These are phyloP conservation scores for Dioszegia aurantiaca DNA, from an alignment of 768 basidiomycete genomes.

Conservation along the genomic window DNA sequence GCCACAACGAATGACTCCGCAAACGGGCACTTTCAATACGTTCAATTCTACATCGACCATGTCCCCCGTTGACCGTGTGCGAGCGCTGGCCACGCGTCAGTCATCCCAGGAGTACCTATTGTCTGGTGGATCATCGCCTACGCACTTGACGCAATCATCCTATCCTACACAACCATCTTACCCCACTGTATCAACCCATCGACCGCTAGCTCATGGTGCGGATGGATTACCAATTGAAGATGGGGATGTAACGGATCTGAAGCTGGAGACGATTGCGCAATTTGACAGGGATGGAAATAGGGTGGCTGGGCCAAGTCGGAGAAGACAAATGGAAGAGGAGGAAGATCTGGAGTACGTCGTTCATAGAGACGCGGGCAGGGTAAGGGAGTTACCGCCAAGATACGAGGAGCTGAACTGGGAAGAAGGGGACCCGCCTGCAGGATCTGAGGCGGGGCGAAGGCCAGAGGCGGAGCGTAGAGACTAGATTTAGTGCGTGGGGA, in stretches of 20 bases:
- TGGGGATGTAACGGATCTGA: slow-evolving; percentile 34
- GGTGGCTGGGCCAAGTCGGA: slow-evolving; percentile 7
- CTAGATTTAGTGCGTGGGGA: slow-evolving; percentile 52
- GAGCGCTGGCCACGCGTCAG: neutral
- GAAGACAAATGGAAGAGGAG: slow-evolving; percentile 21
- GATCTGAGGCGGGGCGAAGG: no score
- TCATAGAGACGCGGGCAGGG: slow-evolving; percentile 39
- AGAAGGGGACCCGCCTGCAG: slow-evolving; percentile 9
- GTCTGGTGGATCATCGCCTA: neutral
- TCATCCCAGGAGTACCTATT: slow-evolving; percentile 2
- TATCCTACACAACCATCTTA: neutral
- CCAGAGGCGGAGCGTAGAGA: slow-evolving; percentile 17
- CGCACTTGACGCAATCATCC: neutral
- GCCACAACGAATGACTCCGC: neutral
- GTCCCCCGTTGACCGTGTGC: slow-evolving; percentile 7
- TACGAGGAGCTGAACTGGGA: slow-evolving; percentile 47
- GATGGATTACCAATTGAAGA: slow-evolving; percentile 12
- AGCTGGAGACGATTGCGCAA: slow-evolving; percentile 39
- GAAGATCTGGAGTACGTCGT: slow-evolving; percentile 39
- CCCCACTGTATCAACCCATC: neutral
- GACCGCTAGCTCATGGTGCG: slow-evolving; percentile 18
- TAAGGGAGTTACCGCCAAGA: slow-evolving; percentile 42
- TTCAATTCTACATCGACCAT: neutral
- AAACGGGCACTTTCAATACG: neutral
- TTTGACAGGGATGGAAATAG: slow-evolving; percentile 19